A percentile compares a stretch with the other conserved stretches of the same genome.
These are phyloP conservation scores for Nemania sp. DNA, from an alignment of 2,329 filamentous ascomycete species.

Conservation along the genomic window DNA sequence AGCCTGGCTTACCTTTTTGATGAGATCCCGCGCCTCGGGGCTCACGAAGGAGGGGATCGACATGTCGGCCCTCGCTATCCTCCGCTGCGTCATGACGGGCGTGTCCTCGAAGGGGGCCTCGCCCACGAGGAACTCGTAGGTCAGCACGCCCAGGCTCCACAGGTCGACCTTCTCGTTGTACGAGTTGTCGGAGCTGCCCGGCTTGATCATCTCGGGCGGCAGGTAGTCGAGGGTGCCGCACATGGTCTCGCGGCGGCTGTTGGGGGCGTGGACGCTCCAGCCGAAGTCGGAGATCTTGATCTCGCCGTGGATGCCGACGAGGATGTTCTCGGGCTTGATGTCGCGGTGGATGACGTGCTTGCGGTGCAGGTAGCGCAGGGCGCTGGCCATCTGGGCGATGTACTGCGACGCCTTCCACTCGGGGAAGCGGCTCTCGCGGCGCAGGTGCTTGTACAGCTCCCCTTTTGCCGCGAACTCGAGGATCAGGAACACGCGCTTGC, in stretches of 20 bases:
- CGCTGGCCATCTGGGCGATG: conserved; percentile 88
- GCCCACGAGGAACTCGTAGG: conserved; percentile 94
- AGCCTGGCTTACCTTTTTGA: conserved; percentile 86
- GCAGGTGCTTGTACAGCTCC: conserved; percentile 85
- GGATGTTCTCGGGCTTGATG: conserved; percentile 97
- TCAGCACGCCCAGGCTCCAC: conserved; percentile 93
- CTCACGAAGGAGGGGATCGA: conserved; percentile 89
- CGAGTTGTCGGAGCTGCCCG: conserved; percentile 78
- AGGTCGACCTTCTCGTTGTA: conserved; percentile 96
- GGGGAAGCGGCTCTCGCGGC: conserved; percentile 77
- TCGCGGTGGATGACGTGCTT: conserved; percentile 98
- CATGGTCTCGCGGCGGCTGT: conserved; percentile 91
- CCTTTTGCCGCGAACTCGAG: conserved; percentile 85
- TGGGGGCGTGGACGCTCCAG: conserved; percentile 97
- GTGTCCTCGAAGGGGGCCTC: conserved; percentile 98
- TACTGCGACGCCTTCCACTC: conserved; percentile 88
- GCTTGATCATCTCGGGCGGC: conserved; percentile 95
- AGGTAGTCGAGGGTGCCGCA: conserved; percentile 97
- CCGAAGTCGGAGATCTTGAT: conserved; percentile 99
- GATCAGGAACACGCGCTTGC: conserved; percentile 84
- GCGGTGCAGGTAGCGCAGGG: conserved; percentile 86
- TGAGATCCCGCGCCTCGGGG: conserved; percentile 86
- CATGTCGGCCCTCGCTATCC: conserved; percentile 91
- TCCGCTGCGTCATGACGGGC: conserved; percentile 88
- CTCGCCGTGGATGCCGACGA: conserved; percentile 94